A percentile compares a stretch with the other conserved stretches of the same genome.
These are phyloP conservation scores for Tuber indicum DNA, from an alignment of 495 filamentous ascomycete genomes.

Conservation along the genomic window DNA sequence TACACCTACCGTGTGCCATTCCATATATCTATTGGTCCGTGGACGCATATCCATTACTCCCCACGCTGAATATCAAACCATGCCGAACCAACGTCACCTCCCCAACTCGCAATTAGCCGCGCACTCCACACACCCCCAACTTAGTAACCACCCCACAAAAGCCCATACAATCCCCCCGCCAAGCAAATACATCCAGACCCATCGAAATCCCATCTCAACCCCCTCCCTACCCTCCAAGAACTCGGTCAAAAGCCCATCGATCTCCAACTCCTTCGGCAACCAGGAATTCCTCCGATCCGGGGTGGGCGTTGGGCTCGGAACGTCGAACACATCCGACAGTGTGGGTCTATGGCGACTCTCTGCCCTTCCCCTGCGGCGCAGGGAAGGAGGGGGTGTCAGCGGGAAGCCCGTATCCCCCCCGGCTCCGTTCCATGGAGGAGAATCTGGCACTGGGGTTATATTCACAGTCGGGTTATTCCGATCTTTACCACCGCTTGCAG, in stretches of 20 bases:
- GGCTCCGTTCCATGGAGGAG: not conserved
- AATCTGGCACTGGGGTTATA: not conserved
- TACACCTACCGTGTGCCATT: slow-evolving; percentile 8
- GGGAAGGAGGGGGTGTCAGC: not conserved
- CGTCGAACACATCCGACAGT: not conserved
- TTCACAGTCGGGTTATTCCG: not conserved
- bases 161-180: slow-evolving; percentile 35
- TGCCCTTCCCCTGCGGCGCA: not conserved
- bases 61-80: slow-evolving; percentile 24
- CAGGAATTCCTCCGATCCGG: not conserved
- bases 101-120: slow-evolving; percentile 15
- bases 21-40: not conserved
- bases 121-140: slow-evolving; percentile 36
- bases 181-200: slow-evolving; percentile 36
- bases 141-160: slow-evolving; percentile 33
- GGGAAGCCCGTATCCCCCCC: not conserved
- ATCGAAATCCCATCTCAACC: slow-evolving; percentile 31
- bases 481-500: not conserved
- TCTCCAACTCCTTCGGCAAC: slow-evolving; percentile 16
- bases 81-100: slow-evolving; percentile 2
- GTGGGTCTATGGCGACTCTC: not conserved
- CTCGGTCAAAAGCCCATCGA: slow-evolving; percentile 31
- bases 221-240: slow-evolving; percentile 34
- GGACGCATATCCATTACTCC: slow-evolving; percentile 17
- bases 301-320: not conserved